phyloP scores from a whole-genome alignment of 305 asterid genomes.

The Fraxinus nigra region DNA sequence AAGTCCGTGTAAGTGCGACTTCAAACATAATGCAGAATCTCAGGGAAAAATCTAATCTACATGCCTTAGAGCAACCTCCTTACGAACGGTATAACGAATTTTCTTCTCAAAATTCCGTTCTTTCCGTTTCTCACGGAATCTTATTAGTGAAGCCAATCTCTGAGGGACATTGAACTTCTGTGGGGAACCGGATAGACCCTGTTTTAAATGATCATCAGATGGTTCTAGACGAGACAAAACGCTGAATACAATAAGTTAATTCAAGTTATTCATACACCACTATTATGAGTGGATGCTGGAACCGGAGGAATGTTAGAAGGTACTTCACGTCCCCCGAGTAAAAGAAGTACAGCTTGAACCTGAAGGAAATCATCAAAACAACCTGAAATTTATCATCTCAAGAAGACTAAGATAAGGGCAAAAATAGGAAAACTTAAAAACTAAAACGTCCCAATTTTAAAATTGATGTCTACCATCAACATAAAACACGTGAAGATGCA shows the following conservation, averaged over 20 bases:
- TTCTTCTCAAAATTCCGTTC: slow-evolving; percentile 62
- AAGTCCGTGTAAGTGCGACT: not conserved
- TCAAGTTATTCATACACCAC: slow-evolving; percentile 36
- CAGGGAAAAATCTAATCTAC: not conserved
- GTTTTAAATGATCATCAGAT: slow-evolving; percentile 9
- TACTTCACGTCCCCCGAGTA: slow-evolving; percentile 55
- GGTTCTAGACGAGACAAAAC: not conserved
- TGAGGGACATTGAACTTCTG: slow-evolving; percentile 50
- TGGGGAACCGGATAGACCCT: slow-evolving; percentile 42
- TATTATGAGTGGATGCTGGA: slow-evolving; percentile 33
- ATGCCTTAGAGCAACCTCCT: slow-evolving; percentile 63
- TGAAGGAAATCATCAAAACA: slow-evolving; percentile 30
- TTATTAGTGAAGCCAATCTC: slow-evolving; percentile 49
- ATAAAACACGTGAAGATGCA: not conserved
- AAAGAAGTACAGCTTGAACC: slow-evolving; percentile 82
- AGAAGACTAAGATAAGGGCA: not conserved
- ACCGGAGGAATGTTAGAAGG: slow-evolving; percentile 42
- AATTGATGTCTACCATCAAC: not conserved
- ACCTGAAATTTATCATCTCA: not conserved
- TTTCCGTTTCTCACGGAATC: slow-evolving; percentile 61
- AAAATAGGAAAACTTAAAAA: not conserved
- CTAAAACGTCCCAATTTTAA: not conserved
- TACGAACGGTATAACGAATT: slow-evolving; percentile 59
- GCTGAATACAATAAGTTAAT: not conserved
- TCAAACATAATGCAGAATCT: slow-evolving; percentile 7